Evolutionary conservation across 768 basidiomycete species (phyloP), one percentile per base, ranked within the genome.

Genomic region (Gymnopilus dilepis): DNA sequence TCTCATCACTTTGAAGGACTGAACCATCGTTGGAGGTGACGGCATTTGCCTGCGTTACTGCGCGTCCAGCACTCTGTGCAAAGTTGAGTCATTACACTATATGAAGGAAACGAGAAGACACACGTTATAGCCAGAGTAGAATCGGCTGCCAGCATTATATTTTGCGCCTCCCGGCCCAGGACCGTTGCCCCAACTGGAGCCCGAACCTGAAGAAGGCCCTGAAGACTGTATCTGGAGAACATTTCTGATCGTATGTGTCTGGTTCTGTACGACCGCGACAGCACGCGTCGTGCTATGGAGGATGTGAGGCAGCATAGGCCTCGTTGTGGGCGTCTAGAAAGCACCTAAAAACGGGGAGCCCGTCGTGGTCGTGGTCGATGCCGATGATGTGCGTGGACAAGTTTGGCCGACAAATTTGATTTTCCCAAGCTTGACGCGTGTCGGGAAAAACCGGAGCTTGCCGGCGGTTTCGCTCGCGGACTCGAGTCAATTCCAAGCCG

Each of bases 231-330:
- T 70, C 70, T 92, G 89, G 58, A 93, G 82, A 57, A 90, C 92
- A 82, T 90, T 94, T 60, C 91, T 80, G 72, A 93, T 78, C 0
- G 90, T 84, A 62, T 87, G 81, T 4, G 80, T 82, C 72, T 90
- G 90, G 63, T 87, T 86, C 67, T 93, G 91, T 58, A 90, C 88
- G 50, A 87, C 85, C 0, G 89, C 86, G 48, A 87, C 92, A 15
- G 89, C 91, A 69, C 92, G 88, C 13, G 88, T 83, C 0, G 90
- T 90, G 65, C 88, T 87, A 62, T 92, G 85, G 33, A 94, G 76
- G 55, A 94, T 80, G 53, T 89, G 86, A 53, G 92, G 92, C 70
- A 95, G 78, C 92, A 94, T 94, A 47, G 24, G 53, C 61, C 65
- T 63, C 67, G 59, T 63, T 50, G 38, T 47, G 47, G 65, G 63